Base-by-base conservation (phyloP, 163 green algal genomes). In the Volvox carteri region DNA sequence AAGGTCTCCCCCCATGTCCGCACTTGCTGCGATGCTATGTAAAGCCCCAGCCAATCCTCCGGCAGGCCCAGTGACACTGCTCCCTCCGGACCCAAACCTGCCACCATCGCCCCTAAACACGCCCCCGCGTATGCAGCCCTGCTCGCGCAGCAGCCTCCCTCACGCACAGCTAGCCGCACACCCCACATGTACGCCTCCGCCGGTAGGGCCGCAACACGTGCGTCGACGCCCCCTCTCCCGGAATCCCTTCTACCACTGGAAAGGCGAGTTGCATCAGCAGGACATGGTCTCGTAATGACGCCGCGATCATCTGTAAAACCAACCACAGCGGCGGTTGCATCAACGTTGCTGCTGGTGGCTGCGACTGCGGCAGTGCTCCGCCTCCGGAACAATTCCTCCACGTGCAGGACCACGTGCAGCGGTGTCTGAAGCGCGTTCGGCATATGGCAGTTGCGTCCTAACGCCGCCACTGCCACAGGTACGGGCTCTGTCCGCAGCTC, bases 371-470 rank as follows among this genome's bases (percentile, higher is more conserved):
- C n/a, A n/a, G n/a, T 23, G 54, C 28, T 12, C 54, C 54, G 4
- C 8, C 28, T 19, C 54, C 7, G 54, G 25, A 65, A 30, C 54
- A 89, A 33, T 52, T 77, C 37, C 54, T 89, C 84, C 5, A 87
- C 70, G 68, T 91, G 65, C 72, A 93, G 39, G 28, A 88, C 89
- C 21, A 90, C 81, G 67, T 93, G 92, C 5, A 95, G 52, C 25
- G 92, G 92, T 19, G 91, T 94, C 37, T 88, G 81, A 16, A 92
- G 62, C 2, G 91, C 90, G 65, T 94, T 94, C 16, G 92, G 92
- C 92, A 95, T 93, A 86, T 95, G 92, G 87, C 92, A 95, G 83
- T 94, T 94, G 68, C 92, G 81, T 3, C 92, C 92, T 25, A 95
- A 77, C 37, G 67, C 42, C 4, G 76, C 48, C 8, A 92, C 83